Percentiles rank a stretch among this genome's conserved stretches.
Conservation (phyloP, 148 eudicot species). For the Persicaria maculosa region DNA sequence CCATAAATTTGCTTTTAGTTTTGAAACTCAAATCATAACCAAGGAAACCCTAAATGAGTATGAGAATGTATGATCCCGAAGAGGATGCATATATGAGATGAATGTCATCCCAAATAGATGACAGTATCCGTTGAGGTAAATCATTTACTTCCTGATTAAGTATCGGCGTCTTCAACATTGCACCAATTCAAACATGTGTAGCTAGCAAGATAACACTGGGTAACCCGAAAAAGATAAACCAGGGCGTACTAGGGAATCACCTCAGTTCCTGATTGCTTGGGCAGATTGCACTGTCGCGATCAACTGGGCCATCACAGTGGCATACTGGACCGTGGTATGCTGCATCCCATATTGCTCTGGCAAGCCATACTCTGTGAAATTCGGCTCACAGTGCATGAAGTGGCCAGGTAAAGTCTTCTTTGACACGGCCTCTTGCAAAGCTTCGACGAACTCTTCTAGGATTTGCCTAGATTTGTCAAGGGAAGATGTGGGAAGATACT, state of each 20-base stretch:
- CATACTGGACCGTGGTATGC: conserved; percentile 87
- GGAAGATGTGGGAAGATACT: conserved; percentile 81
- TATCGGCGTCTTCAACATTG: no score
- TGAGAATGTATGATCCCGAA: no score
- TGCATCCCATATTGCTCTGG: conserved; percentile 56
- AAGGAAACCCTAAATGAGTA: no score
- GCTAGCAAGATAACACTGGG: no score
- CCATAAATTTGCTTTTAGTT: no score
- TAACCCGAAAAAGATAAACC: no score
- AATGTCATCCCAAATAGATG: no score
- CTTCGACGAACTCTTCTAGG: conserved; percentile 64
- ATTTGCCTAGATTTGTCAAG: conserved; percentile 62
- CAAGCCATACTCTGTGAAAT: conserved; percentile 65
- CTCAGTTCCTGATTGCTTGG: conserved; percentile 50
- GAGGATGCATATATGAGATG: no score
- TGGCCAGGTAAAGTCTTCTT: conserved; percentile 81
- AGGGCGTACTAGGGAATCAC: not conserved
- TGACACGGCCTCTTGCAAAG: conserved; percentile 64
- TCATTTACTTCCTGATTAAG: no score
- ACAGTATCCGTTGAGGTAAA: no score
- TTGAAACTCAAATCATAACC: no score
- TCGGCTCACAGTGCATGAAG: conserved; percentile 65
- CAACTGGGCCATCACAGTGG: conserved; percentile 61
- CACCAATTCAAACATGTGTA: no score
- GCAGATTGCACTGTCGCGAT: conserved; percentile 53